Evolutionary conservation across 768 basidiomycete genomes (phyloP).

Genomic region (Tricholoma sp.): DNA sequence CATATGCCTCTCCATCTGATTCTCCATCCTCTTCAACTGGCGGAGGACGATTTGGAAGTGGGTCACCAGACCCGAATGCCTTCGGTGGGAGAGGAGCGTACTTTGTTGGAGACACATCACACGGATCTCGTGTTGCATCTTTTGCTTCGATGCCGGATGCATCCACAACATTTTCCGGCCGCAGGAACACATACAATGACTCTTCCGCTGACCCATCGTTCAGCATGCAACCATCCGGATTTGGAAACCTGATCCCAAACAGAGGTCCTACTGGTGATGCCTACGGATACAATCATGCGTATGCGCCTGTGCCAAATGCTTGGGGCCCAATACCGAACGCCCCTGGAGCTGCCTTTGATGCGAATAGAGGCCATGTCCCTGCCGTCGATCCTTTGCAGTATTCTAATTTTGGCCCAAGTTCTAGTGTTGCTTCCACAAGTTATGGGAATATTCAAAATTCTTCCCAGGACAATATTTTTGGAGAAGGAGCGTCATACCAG

Average conservation of each 20-base stretch:
- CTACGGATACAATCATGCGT: constrained; percentile 30
- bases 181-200: constrained; percentile 37
- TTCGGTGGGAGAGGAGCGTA: constrained; percentile 45
- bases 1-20: constrained; percentile 58
- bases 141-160: constrained; percentile 20
- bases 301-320: constrained; percentile 24
- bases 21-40: constrained; percentile 74
- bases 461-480: not conserved
- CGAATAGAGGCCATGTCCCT: not conserved
- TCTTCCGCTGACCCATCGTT: constrained; percentile 31
- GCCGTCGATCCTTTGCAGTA: not conserved
- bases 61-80: constrained; percentile 63
- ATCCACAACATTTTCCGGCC: constrained; percentile 24
- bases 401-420: not conserved
- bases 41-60: constrained; percentile 55
- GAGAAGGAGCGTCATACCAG: not conserved
- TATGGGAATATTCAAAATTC: not conserved
- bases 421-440: not conserved
- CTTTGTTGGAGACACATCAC: constrained; percentile 25
- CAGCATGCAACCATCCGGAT: constrained; percentile 22
- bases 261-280: constrained; percentile 33
- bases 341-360: not conserved
- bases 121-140: constrained; percentile 29
- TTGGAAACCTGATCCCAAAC: constrained; percentile 24
- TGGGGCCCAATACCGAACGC: constrained; percentile 10